A percentile compares a stretch with the other conserved stretches of the same genome.
phyloP scores from a whole-genome alignment of 2,329 filamentous ascomycete species.

The Colletotrichum theobromicola region DNA sequence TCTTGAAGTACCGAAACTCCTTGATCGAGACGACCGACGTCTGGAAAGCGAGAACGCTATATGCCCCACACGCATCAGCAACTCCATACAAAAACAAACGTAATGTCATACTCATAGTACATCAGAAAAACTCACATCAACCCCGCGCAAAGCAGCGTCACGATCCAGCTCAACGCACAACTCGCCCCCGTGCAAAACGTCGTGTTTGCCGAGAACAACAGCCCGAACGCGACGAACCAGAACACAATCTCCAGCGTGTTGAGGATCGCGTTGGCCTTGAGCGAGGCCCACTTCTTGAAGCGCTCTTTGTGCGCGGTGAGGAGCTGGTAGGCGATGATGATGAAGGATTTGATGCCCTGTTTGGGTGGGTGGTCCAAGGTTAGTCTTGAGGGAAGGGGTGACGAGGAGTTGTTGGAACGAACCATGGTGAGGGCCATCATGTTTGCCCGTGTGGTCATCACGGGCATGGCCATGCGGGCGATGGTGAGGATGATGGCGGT shows the following conservation, averaged over 20 bases:
- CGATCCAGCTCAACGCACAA: slow-evolving; percentile 17
- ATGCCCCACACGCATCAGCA: not conserved
- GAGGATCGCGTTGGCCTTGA: slow-evolving; percentile 45
- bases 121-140: slow-evolving; percentile 16
- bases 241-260: slow-evolving; percentile 46
- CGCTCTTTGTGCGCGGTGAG: slow-evolving; percentile 36
- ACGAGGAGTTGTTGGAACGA: not conserved
- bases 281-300: slow-evolving; percentile 39
- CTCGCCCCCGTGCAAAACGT: slow-evolving; percentile 12
- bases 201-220: slow-evolving; percentile 1
- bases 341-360: slow-evolving; percentile 40
- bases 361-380: not conserved
- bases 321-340: slow-evolving; percentile 45
- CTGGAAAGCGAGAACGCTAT: slow-evolving; percentile 10
- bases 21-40: slow-evolving; percentile 6
- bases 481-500: slow-evolving; percentile 10
- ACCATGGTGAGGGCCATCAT: slow-evolving; percentile 21
- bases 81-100: no score
- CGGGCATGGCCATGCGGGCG: slow-evolving; percentile 1
- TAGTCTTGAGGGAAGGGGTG: not conserved
- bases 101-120: no score
- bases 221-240: slow-evolving; percentile 31
- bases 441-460: not conserved
- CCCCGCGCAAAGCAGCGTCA: not conserved
- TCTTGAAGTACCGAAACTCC: not conserved